These are phyloP conservation scores for Aspergillus proliferans DNA, from an alignment of 2,329 filamentous ascomycete genomes.

Conservation along the genomic window DNA sequence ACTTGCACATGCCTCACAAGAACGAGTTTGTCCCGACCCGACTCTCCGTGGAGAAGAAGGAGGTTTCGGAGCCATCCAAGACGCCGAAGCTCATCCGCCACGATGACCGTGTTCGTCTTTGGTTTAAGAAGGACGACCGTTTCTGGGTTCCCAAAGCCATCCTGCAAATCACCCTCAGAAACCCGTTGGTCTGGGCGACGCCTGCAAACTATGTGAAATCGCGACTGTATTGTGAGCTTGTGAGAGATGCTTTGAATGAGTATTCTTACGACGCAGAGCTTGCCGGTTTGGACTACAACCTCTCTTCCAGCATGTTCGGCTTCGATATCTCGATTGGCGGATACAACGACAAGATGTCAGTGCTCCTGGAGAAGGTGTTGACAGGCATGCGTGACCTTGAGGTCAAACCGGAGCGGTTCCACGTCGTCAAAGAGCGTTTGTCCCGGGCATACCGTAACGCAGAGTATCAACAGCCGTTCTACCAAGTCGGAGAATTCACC, in stretches of 20 bases:
- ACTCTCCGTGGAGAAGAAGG: conserved; percentile 90
- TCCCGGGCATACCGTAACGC: conserved; percentile 74
- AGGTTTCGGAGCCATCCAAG: conserved; percentile 67
- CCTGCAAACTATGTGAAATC: conserved; percentile 73
- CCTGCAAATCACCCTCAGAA: conserved; percentile 72
- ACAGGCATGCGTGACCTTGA: conserved; percentile 76
- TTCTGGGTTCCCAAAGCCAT: conserved; percentile 98
- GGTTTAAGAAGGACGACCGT: conserved; percentile 98
- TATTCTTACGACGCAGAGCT: conserved; percentile 96
- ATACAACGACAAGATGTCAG: conserved; percentile 93
- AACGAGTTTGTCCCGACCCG: conserved; percentile 95
- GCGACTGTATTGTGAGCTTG: conserved; percentile 74
- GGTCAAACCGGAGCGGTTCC: conserved; percentile 79
- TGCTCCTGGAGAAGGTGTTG: conserved; percentile 83
- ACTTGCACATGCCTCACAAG: conserved; percentile 79
- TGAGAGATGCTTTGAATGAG: conserved; percentile 81
- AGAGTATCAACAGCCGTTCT: conserved; percentile 81
- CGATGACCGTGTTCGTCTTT: conserved; percentile 71
- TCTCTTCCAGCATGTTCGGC: conserved; percentile 66
- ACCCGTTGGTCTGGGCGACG: conserved; percentile 70
- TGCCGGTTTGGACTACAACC: conserved; percentile 75
- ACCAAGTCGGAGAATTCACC: conserved; percentile 77
- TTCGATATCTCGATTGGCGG: conserved; percentile 74
- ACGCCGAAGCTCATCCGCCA: conserved; percentile 78
- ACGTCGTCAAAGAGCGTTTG: conserved; percentile 82